Evolutionary conservation across 768 basidiomycete species (phyloP).

Genomic region (Candolleomyces aberdarensis): DNA sequence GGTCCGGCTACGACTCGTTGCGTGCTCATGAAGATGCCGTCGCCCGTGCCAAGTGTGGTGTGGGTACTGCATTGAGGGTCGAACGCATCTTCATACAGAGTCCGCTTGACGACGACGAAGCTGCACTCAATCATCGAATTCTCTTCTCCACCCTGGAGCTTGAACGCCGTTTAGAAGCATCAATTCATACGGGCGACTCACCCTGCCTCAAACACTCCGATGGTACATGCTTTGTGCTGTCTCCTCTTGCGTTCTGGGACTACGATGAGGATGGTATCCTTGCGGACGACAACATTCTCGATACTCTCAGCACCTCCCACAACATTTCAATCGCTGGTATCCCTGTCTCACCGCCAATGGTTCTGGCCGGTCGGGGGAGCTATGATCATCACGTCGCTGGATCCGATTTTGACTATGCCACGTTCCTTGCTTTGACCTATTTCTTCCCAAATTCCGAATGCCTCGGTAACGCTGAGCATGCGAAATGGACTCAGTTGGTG

Average conservation of each 20-base stretch:
- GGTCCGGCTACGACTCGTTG: constrained; percentile 63
- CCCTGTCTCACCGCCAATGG: constrained; percentile 68
- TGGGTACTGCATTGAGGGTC: constrained; percentile 66
- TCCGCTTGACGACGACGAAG: constrained; percentile 41
- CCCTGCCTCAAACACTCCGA: constrained; percentile 53
- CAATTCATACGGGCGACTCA: constrained; percentile 33
- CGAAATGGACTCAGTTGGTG: constrained; percentile 60
- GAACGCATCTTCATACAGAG: constrained; percentile 76
- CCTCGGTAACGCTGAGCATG: constrained; percentile 56
- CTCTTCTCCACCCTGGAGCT: constrained; percentile 63
- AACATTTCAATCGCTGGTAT: constrained; percentile 64
- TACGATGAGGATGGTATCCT: constrained; percentile 53
- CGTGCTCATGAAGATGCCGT: constrained; percentile 69
- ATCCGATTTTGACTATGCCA: constrained; percentile 59
- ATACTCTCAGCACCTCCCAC: constrained; percentile 47
- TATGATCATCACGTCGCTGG: constrained; percentile 46
- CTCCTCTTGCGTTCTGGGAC: constrained; percentile 74
- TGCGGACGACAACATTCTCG: constrained; percentile 54
- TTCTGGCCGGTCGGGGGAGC: constrained; percentile 65
- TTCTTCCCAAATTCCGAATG: constrained; percentile 79
- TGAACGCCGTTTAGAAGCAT: constrained; percentile 49
- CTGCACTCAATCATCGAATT: constrained; percentile 58
- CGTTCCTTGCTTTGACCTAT: constrained; percentile 76
- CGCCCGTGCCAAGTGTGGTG: constrained; percentile 66
- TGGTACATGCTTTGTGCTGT: constrained; percentile 65